phyloP scores from a whole-genome alignment of 1,284 basidiomycete species.

The Rhodotorula sp. region DNA sequence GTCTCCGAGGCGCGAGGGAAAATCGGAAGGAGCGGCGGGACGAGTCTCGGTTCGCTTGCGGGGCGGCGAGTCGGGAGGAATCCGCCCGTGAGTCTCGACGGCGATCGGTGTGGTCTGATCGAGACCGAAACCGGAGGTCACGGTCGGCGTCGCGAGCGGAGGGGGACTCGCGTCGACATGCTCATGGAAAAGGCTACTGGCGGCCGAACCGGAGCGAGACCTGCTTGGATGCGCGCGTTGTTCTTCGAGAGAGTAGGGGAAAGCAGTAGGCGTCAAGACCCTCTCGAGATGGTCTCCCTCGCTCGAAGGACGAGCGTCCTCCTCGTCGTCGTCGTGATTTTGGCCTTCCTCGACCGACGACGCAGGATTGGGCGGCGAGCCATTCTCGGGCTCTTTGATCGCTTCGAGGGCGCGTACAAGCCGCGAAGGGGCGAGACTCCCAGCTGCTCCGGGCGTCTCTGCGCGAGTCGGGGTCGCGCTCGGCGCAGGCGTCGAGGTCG shows the following conservation, averaged over 20 bases:
- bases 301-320: background rate
- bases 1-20: too few relatives aligned
- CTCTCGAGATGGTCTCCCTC: conserved; percentile 17
- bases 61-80: background rate
- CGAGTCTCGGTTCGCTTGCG: background rate
- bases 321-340: background rate
- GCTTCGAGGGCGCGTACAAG: conserved; percentile 12
- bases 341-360: background rate
- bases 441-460: too few relatives aligned
- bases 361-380: background rate
- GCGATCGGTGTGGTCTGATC: background rate
- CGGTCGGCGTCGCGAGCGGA: background rate
- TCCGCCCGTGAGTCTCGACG: background rate
- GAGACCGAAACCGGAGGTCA: too few relatives aligned
- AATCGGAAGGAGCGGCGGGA: background rate
- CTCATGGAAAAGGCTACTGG: conserved; percentile 2
- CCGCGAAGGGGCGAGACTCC: background rate
- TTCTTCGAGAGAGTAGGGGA: background rate
- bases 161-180: background rate
- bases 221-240: background rate
- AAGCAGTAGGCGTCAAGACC: conserved; percentile 2
- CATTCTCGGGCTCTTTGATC: conserved; percentile 12
- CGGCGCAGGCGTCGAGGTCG: background rate
- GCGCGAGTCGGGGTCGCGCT: background rate
- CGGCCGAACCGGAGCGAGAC: background rate